A percentile compares a stretch with the other conserved stretches of the same genome.
Evolutionary conservation across 805 yeast genomes (phyloP).

Genomic region (Candida ficus): DNA sequence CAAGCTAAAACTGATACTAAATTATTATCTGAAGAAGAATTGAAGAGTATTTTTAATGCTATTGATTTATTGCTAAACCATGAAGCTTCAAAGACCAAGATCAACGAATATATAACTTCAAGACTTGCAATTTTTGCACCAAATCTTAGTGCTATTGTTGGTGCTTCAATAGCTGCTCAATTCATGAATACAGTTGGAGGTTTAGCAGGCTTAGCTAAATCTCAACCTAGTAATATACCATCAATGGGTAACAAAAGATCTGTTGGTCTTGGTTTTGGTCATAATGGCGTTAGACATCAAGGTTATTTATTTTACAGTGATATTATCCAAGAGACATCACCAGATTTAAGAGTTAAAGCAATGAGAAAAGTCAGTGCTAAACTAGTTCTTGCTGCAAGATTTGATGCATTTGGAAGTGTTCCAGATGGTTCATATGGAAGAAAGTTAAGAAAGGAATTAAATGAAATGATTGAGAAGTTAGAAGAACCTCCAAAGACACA

Average conservation of each 20-base stretch:
- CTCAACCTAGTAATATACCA: conserved; percentile 82
- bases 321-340: conserved; percentile 53
- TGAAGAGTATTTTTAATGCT: conserved; percentile 35
- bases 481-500: conserved; percentile 70
- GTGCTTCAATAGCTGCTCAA: conserved; percentile 68
- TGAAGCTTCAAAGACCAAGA: conserved; percentile 34
- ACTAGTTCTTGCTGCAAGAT: conserved; percentile 73
- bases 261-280: conserved; percentile 35
- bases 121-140: conserved; percentile 68
- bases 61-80: conserved; percentile 45
- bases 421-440: conserved; percentile 50
- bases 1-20: conserved; percentile 33
- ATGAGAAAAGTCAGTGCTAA: conserved; percentile 78
- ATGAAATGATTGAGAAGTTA: conserved; percentile 60
- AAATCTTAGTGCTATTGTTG: conserved; percentile 67
- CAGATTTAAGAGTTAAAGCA: conserved; percentile 59
- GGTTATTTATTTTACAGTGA: conserved; percentile 66
- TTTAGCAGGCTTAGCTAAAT: conserved; percentile 51
- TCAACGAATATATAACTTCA: conserved; percentile 51
- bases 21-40: conserved; percentile 28
- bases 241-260: conserved; percentile 59
- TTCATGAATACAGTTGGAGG: conserved; percentile 69
- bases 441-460: conserved; percentile 56
- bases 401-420: conserved; percentile 51
- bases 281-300: conserved; percentile 48